phyloP scores from a whole-genome alignment of 1,139 yeast species.

The Taphrina betulina region DNA sequence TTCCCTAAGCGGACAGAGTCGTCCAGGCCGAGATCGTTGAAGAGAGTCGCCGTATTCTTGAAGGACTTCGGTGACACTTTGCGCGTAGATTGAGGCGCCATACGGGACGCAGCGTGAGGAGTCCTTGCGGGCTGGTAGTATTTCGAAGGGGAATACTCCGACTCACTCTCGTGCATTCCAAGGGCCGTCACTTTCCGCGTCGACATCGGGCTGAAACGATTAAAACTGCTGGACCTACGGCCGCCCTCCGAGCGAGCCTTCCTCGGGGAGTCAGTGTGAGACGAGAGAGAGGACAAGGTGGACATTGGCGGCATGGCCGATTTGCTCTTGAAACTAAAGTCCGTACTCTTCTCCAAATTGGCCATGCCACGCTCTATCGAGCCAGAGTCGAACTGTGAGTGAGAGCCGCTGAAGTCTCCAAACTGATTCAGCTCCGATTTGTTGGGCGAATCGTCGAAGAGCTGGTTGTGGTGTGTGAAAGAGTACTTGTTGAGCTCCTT shows the following conservation, averaged over 20 bases:
- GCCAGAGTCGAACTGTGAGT: conserved; percentile 12
- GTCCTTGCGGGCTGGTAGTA: conserved; percentile 17
- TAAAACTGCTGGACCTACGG: conserved; percentile 3
- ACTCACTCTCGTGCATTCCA: conserved; percentile 26
- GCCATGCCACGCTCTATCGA: conserved; percentile 30
- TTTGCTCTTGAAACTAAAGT: conserved; percentile 18
- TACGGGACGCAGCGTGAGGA: conserved; percentile 13
- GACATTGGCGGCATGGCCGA: conserved; percentile 25
- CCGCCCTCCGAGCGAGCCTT: conserved; percentile 22
- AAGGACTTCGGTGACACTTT: conserved; percentile 30
- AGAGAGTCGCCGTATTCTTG: conserved; percentile 31
- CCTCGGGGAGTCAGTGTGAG: conserved; percentile 15
- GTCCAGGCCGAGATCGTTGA: conserved; percentile 33
- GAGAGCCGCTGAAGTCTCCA: conserved; percentile 27
- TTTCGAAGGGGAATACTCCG: conserved; percentile 24
- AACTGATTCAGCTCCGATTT: conserved; percentile 29
- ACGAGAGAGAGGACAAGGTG: conserved; percentile 18
- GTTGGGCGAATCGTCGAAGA: conserved; percentile 23
- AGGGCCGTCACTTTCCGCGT: conserved; percentile 27
- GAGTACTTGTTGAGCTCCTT: conserved; percentile 5
- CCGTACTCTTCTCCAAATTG: conserved; percentile 1
- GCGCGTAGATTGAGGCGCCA: conserved; percentile 16
- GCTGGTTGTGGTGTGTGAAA: conserved; percentile 24
- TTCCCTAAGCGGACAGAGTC: conserved; percentile 8
- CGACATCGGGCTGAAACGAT: conserved; percentile 26